Evolutionary conservation across 306 rosid genomes (phyloP).

Genomic region (Cyamopsis tetragonoloba): DNA sequence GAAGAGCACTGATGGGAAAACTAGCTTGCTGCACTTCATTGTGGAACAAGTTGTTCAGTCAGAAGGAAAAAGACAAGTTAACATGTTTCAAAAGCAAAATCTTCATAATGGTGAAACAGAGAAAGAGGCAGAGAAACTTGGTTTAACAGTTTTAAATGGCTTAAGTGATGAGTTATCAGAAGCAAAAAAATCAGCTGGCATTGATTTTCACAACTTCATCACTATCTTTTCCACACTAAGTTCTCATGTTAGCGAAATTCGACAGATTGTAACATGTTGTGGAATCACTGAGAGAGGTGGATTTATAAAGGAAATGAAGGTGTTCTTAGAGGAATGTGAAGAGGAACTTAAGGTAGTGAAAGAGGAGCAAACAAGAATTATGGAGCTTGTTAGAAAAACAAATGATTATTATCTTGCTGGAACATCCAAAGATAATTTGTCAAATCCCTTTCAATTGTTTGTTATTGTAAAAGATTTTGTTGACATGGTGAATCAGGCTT

Average conservation of each 20-base stretch:
- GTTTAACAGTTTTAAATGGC: constrained; percentile 46
- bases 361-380: constrained; percentile 51
- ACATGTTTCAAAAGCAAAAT: constrained; percentile 26
- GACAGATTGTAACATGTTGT: constrained; percentile 36
- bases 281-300: constrained; percentile 42
- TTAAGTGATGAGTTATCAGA: constrained; percentile 50
- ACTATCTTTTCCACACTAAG: constrained; percentile 35
- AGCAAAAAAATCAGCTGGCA: constrained; percentile 65
- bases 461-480: constrained; percentile 62
- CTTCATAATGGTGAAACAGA: constrained; percentile 19
- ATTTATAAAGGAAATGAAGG: constrained; percentile 53
- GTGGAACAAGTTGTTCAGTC: constrained; percentile 81
- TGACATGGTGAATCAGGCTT: constrained; percentile 57
- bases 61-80: constrained; percentile 49
- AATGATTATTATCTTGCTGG: constrained; percentile 66
- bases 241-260: constrained; percentile 40
- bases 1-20: constrained; percentile 74
- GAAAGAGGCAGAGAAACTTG: constrained; percentile 38
- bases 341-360: constrained; percentile 59
- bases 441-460: constrained; percentile 56
- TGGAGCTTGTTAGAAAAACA: constrained; percentile 66
- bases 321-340: constrained; percentile 61
- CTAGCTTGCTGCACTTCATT: constrained; percentile 68
- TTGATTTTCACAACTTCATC: constrained; percentile 50
- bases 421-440: constrained; percentile 37